Percentiles rank a stretch among this genome's conserved stretches.
Evolutionary conservation across 768 basidiomycete genomes (phyloP).

Genomic region (Collybia mongolica): DNA sequence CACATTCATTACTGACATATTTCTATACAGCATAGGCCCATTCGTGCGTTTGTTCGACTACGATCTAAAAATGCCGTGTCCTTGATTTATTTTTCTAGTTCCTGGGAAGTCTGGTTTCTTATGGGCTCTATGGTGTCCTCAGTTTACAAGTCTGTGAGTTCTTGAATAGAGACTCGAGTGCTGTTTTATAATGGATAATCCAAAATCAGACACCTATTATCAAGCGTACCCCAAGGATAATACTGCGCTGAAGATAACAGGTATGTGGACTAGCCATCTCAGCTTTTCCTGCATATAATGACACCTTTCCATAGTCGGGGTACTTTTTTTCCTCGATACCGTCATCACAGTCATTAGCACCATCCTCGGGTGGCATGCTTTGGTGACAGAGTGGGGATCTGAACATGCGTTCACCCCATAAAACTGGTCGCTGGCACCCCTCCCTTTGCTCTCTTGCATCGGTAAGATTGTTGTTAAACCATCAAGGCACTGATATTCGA

Average conservation of each 20-base stretch:
- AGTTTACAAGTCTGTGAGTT: too few species aligned
- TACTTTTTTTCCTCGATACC: slow-evolving; percentile 4
- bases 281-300: background rate
- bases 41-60: too few species aligned
- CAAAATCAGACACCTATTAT: background rate
- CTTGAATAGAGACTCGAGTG: background rate
- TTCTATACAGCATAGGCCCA: too few species aligned
- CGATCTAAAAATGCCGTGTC: too few species aligned
- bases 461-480: background rate
- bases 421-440: slow-evolving; percentile 3
- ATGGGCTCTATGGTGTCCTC: too few species aligned
- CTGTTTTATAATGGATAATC: too few species aligned
- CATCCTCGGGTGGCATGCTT: slow-evolving; percentile 1
- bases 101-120: too few species aligned
- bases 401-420: background rate
- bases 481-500: background rate
- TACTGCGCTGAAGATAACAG: background rate
- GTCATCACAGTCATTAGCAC: slow-evolving; percentile 4
- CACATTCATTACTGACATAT: too few species aligned
- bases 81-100: too few species aligned
- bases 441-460: slow-evolving; percentile 1
- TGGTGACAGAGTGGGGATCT: slow-evolving; percentile 4
- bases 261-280: background rate
- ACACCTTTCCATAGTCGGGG: slow-evolving; percentile 1
- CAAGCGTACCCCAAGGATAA: slow-evolving; percentile 2